Evolutionary conservation across 331 rosid species (phyloP).

Genomic region (Rosa hybrid): DNA sequence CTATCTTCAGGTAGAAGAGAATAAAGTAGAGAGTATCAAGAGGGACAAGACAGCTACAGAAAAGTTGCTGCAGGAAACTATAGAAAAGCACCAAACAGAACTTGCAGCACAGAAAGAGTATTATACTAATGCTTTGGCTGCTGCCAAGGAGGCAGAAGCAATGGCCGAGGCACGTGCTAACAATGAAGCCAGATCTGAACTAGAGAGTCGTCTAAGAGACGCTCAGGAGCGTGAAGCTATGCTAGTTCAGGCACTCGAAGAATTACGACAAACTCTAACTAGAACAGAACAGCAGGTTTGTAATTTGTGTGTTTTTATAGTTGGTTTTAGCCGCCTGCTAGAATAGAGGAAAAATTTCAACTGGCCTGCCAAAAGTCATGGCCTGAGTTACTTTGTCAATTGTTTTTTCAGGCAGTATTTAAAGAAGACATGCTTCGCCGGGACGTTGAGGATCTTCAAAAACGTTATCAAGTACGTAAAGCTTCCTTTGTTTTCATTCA

Average conservation of each 20-base stretch:
- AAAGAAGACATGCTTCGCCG: conserved; percentile 90
- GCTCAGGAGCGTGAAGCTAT: conserved; percentile 91
- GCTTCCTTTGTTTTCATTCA: conserved; percentile 17
- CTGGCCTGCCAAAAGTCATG: conserved; percentile 17
- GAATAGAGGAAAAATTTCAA: neutral
- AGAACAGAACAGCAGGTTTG: conserved; percentile 97
- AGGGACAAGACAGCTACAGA: conserved; percentile 95
- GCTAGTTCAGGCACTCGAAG: conserved; percentile 96
- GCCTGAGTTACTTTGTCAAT: conserved; percentile 17
- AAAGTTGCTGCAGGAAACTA: conserved; percentile 88
- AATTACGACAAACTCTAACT: conserved; percentile 88
- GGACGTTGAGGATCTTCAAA: conserved; percentile 94
- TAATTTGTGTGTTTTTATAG: conserved; percentile 21
- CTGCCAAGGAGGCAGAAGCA: conserved; percentile 96
- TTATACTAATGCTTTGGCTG: conserved; percentile 83
- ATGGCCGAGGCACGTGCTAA: conserved; percentile 89
- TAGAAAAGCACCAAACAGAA: conserved; percentile 90
- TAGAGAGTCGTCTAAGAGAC: conserved; percentile 85
- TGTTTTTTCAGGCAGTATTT: conserved; percentile 66
- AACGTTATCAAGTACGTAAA: conserved; percentile 81
- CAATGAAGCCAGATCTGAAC: conserved; percentile 90
- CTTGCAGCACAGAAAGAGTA: conserved; percentile 82
- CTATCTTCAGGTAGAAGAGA: conserved; percentile 82
- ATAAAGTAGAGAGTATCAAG: conserved; percentile 92
- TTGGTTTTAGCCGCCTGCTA: conserved; percentile 26